A percentile compares a stretch with the other conserved stretches of the same genome.
Conservation (phyloP, 2,329 filamentous ascomycete species). For the Xylaria sp. region DNA sequence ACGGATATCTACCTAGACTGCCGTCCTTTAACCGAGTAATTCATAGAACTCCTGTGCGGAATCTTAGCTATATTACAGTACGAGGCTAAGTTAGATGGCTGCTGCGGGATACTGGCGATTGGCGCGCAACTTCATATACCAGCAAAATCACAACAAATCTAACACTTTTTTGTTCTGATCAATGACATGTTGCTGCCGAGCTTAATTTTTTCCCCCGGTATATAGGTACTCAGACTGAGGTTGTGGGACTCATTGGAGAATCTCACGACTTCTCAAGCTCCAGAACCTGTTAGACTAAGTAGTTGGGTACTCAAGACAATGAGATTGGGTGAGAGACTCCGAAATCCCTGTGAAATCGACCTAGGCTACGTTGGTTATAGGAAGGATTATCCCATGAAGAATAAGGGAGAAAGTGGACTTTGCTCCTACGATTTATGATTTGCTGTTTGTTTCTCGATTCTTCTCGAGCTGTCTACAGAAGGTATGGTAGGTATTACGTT, state of each 20-base stretch:
- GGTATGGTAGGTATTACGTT: too few species aligned
- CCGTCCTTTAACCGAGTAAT: not conserved
- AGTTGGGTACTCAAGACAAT: not conserved
- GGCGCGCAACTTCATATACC: not conserved
- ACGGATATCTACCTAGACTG: not conserved
- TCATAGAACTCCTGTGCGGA: not conserved
- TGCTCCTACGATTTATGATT: not conserved
- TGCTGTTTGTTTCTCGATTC: conserved; percentile 12
- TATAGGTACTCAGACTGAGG: not conserved
- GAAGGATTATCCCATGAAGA: not conserved
- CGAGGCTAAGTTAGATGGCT: not conserved
- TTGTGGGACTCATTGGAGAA: not conserved
- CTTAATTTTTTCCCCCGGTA: not conserved
- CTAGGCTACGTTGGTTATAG: not conserved
- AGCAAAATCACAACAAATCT: not conserved
- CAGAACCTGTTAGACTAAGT: not conserved
- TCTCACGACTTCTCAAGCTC: not conserved
- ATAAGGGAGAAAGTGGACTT: not conserved
- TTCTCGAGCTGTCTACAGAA: conserved; percentile 3
- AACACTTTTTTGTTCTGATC: not conserved
- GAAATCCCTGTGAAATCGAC: not conserved
- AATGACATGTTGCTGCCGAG: not conserved
- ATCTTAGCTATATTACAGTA: not conserved
- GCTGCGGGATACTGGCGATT: too few species aligned
- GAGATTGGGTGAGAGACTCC: not conserved